A percentile compares a stretch with the other conserved stretches of the same genome.
These are phyloP conservation scores for Fusarium domesticum DNA, from an alignment of 2,329 filamentous ascomycete genomes.

Conservation along the genomic window DNA sequence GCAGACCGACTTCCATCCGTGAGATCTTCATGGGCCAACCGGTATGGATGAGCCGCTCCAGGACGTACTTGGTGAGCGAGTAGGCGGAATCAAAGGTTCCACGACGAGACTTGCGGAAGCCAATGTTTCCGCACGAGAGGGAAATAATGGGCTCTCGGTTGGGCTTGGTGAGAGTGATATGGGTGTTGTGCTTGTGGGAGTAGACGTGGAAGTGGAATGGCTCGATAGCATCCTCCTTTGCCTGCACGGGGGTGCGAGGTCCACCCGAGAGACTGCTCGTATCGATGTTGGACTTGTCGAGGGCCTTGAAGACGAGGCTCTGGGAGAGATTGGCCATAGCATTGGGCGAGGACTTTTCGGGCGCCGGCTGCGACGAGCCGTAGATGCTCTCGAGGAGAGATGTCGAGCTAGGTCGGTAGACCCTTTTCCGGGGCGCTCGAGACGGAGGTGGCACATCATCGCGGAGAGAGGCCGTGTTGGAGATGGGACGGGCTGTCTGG, in stretches of 20 bases:
- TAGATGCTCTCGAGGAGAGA: conserved; percentile 36
- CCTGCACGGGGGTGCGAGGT: conserved; percentile 18
- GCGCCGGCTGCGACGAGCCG: conserved; percentile 24
- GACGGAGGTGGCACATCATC: conserved; percentile 26
- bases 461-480: conserved; percentile 36
- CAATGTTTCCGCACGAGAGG: conserved; percentile 80
- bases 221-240: conserved; percentile 44
- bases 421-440: conserved; percentile 19
- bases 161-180: conserved; percentile 85
- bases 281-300: conserved; percentile 36
- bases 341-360: conserved; percentile 21
- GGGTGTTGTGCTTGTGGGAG: conserved; percentile 88
- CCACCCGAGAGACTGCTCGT: conserved; percentile 31
- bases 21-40: conserved; percentile 74
- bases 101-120: conserved; percentile 80
- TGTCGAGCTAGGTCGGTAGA: conserved; percentile 28
- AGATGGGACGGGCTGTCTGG: conserved; percentile 36
- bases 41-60: conserved; percentile 80
- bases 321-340: conserved; percentile 36
- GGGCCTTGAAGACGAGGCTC: conserved; percentile 40
- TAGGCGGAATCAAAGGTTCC: conserved; percentile 88
- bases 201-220: conserved; percentile 87
- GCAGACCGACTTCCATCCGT: conserved; percentile 73
- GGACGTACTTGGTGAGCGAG: conserved; percentile 79
- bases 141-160: conserved; percentile 76